Evolutionary conservation across 116 monocot genomes (phyloP).

Genomic region (Trichopus zeylanicus): DNA sequence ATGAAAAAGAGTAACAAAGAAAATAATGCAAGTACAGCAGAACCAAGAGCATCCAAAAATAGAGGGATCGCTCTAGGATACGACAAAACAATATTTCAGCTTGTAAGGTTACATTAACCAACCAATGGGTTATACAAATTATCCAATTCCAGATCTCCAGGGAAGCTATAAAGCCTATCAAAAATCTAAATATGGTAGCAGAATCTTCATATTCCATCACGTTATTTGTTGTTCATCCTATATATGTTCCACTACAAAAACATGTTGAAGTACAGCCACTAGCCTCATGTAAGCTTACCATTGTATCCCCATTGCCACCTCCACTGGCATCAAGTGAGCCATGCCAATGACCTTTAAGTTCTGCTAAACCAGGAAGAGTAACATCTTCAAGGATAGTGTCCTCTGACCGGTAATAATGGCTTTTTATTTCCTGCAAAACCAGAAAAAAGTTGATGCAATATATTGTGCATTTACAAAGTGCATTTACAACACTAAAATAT

Average conservation of each 20-base stretch:
- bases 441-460: background rate
- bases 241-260: background rate
- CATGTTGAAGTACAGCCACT: background rate
- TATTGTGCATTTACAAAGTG: too few relatives aligned
- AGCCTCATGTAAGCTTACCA: constrained; percentile 35
- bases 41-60: background rate
- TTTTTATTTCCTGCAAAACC: constrained; percentile 60
- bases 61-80: background rate
- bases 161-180: too few relatives aligned
- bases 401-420: constrained; percentile 46
- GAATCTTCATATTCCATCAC: too few relatives aligned
- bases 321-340: constrained; percentile 98
- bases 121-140: too few relatives aligned
- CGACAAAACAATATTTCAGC: too few relatives aligned
- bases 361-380: constrained; percentile 81
- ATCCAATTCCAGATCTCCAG: too few relatives aligned
- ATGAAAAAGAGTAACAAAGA: background rate
- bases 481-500: too few relatives aligned
- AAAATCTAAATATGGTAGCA: too few relatives aligned
- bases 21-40: background rate
- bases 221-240: too few relatives aligned
- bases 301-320: constrained; percentile 94
- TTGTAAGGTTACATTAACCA: too few relatives aligned
- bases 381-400: constrained; percentile 78
- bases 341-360: constrained; percentile 83